Base-by-base conservation (phyloP, 345 rosid species). In the Odontarrhena argentea region DNA sequence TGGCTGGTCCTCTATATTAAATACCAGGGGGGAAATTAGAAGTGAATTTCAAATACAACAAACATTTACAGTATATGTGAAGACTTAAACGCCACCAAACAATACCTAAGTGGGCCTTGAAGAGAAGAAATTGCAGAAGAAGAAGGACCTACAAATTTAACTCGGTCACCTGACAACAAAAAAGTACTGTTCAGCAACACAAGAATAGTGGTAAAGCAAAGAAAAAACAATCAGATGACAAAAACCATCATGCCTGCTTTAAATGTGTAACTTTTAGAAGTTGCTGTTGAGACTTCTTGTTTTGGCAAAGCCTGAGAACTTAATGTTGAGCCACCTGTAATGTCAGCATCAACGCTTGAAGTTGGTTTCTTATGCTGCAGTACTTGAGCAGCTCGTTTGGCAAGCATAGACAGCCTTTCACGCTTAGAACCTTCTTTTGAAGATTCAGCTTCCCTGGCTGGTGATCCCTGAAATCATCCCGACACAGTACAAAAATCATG, bases 271-370 rank as follows among this genome's bases (percentile, higher is more conserved):
- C 70, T 83, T 78, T 95, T 95, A 57, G 96, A 95, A 69, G 96
- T 81, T 65, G 96, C 99, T 51, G 97, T 95, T 57, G 96, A 91
- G 38, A 83, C 82, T 78, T 95, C 99, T 54, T 84, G 97, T 86
- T 80, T 91, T 68, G 87, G 93, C 69, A 81, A 77, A 44, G 88
- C 86, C 55, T 84, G 97, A 41, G 92, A 82, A 71, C 86, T 78
- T 63, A 85, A 32, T 46, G 87, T 67, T 41, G 96, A 88, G 49
- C 96, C 91, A 67, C 99, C 96, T 10, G 87, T 87, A 47, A 91
- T 91, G 74, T 86, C 96, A 66, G 96, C 97, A 61, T 95, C 97
- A 26, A 88, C 96, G 68, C 97, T 95, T 44, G 97, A 95, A 71
- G 92, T 82, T 67, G 96, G 93, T 72, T 83, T 87, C 82, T 82